Base-by-base conservation (phyloP, 768 basidiomycete genomes). In the Steccherinum ochraceum region DNA sequence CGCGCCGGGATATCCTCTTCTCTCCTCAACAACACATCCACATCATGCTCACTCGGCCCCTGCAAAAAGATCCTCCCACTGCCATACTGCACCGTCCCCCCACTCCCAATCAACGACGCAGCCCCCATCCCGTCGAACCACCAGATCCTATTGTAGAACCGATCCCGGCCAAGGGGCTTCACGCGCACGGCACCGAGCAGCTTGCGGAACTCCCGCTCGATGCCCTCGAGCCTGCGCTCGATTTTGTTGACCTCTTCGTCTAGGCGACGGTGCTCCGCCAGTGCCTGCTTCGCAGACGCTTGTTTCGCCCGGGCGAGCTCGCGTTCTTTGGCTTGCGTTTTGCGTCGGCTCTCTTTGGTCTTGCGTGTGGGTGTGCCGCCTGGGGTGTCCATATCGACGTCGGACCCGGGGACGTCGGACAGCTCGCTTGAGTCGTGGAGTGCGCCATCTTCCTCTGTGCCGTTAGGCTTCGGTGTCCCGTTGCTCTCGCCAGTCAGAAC, bases 41-140 rank as follows among this genome's bases (percentile, higher is more conserved):
- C 57, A 55, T 97, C 96, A 61, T 83, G 80, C 58, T 85, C 81
- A 56, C 85, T 89, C 21, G 91, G 90, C 0, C 95, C 96, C 67
- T 99, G 96, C 24, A 99, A 68, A 64, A 97, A 96, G 45, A 99
- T 62, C 48, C 95, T 74, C 4, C 93, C 96, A 18, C 93, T 84
- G 10, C 93, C 92, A 61, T 91, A 95, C 64, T 86, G 78, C 24
- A 86, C 79, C 24, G 83, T 78, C 3, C 88, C 89, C 13, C 89
- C 89, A 56, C 81, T 83, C 39, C 84, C 86, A 51, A 92, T 73
- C 48, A 95, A 69, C 42, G 86, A 83, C 44, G 84, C 85, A 4
- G 85, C 83, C 5, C 95, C 95, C 76, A 93, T 80, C 10, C 95
- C 95, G 67, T 99, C 95, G 64, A 97, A 91, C 95, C 95, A 99